These are phyloP conservation scores for Candida oleophila DNA, from an alignment of 805 yeast genomes.

Conservation along the genomic window DNA sequence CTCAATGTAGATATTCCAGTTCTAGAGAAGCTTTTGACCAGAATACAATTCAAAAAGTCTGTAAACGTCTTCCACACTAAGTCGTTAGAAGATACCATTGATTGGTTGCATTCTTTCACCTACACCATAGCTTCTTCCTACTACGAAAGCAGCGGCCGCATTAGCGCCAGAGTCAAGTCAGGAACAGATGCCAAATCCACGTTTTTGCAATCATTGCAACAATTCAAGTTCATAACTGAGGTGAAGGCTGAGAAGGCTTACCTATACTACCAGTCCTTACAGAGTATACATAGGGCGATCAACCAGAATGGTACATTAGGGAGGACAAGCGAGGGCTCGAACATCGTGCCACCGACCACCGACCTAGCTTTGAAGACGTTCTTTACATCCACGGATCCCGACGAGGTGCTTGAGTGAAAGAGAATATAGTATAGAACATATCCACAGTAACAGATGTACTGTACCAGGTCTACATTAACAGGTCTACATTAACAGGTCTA, in stretches of 20 bases:
- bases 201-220: slow-evolving; percentile 49
- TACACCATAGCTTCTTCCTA: slow-evolving; percentile 52
- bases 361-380: slow-evolving; percentile 48
- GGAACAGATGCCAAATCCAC: slow-evolving; percentile 50
- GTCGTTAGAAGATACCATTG: slow-evolving; percentile 44
- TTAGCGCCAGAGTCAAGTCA: slow-evolving; percentile 39
- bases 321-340: slow-evolving; percentile 32
- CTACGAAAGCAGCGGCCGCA: slow-evolving; percentile 56
- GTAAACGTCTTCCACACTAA: slow-evolving; percentile 52
- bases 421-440: not conserved
- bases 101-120: slow-evolving; percentile 57
- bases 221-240: slow-evolving; percentile 58
- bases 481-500: too few species aligned
- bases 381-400: slow-evolving; percentile 51
- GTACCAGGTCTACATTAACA: too few species aligned
- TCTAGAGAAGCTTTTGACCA: slow-evolving; percentile 36
- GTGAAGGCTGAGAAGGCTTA: slow-evolving; percentile 47
- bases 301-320: slow-evolving; percentile 26
- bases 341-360: slow-evolving; percentile 49
- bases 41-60: slow-evolving; percentile 46
- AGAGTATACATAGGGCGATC: slow-evolving; percentile 26
- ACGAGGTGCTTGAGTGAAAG: slow-evolving; percentile 28
- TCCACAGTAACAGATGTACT: too few species aligned
- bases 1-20: not conserved
- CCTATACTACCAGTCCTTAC: slow-evolving; percentile 40